A percentile compares a stretch with the other conserved stretches of the same genome.
Evolutionary conservation across 2,329 filamentous ascomycete species (phyloP).

Genomic region (Alternaria novae-zelandiae): DNA sequence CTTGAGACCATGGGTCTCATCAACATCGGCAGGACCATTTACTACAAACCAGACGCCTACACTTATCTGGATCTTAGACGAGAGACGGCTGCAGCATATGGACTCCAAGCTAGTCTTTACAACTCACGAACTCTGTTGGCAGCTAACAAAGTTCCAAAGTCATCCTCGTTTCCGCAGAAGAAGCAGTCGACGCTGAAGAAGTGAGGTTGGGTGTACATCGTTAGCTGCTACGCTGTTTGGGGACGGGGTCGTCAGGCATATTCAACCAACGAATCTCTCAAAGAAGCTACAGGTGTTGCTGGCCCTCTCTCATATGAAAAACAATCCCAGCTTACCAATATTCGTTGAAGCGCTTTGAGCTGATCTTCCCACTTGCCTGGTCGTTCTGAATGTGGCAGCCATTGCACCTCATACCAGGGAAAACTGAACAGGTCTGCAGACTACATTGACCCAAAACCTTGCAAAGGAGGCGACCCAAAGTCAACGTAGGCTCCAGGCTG

Average conservation of each 20-base stretch:
- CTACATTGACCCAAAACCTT: no score
- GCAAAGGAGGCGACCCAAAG: no score
- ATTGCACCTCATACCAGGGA: not conserved
- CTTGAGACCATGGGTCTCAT: constrained; percentile 69
- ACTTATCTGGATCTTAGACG: constrained; percentile 52
- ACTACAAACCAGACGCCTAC: constrained; percentile 76
- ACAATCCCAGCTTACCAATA: not conserved
- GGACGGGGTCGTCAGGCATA: not conserved
- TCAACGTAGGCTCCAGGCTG: no score
- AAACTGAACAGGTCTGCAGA: no score
- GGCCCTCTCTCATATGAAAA: no score
- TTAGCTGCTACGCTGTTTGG: not conserved
- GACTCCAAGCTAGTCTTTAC: constrained; percentile 52
- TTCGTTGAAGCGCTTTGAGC: not conserved
- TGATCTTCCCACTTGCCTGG: not conserved
- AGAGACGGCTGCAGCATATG: constrained; percentile 47
- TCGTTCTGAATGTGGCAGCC: not conserved
- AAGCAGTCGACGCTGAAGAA: constrained; percentile 14
- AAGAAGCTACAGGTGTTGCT: not conserved
- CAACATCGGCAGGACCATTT: constrained; percentile 60
- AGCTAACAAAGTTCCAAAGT: constrained; percentile 13
- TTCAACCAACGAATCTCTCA: not conserved
- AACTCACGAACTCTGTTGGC: constrained; percentile 48
- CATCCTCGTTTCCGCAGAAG: constrained; percentile 12
- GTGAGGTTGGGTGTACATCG: not conserved